Conservation (phyloP, 768 basidiomycete species). For the Rhizopogon salebrosus region DNA sequence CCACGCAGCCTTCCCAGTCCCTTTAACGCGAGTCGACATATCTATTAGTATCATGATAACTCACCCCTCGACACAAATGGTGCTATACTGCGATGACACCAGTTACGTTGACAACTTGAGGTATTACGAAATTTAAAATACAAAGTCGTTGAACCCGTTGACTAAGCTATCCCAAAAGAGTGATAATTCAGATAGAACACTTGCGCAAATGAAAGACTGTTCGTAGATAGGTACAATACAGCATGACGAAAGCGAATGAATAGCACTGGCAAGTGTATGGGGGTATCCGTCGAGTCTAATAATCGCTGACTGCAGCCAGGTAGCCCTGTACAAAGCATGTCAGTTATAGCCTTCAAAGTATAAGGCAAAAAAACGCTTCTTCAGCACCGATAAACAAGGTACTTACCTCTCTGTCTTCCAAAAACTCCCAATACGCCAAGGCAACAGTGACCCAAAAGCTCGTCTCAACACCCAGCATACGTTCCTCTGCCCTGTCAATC, state of each 20-base stretch:
- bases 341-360: background rate
- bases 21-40: no score
- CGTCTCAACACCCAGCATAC: slow-evolving; percentile 62
- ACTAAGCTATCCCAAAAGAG: no score
- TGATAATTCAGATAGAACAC: no score
- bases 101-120: no score
- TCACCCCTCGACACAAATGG: no score
- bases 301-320: background rate
- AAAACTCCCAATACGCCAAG: slow-evolving; percentile 70
- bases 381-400: background rate
- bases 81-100: no score
- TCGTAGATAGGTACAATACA: background rate
- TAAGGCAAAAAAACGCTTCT: no score
- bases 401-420: slow-evolving; percentile 73
- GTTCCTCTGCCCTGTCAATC: slow-evolving; percentile 51
- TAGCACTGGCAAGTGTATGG: background rate
- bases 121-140: no score
- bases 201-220: no score
- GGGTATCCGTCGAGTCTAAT: background rate
- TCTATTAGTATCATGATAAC: no score
- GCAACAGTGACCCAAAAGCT: slow-evolving; percentile 77
- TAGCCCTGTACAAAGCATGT: background rate
- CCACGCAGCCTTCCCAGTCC: no score
- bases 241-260: background rate
- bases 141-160: no score